Base-by-base conservation (phyloP, 1,139 yeast genomes). In the Wickerhamomyces sp. region DNA sequence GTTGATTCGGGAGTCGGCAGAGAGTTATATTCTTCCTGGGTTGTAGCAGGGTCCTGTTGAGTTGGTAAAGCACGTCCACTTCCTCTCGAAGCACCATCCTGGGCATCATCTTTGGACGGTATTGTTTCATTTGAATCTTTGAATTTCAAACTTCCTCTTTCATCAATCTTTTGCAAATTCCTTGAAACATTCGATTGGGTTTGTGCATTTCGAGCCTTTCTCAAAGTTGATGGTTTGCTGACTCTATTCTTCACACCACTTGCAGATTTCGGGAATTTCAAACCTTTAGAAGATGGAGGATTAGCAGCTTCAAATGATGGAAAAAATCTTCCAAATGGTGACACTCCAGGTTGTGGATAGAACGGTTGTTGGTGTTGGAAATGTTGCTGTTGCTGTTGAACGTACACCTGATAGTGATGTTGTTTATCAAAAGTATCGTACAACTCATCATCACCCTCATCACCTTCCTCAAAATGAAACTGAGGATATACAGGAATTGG, bases 251-350 rank as follows among this genome's bases (percentile, higher is more conserved):
- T 26, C 7, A 11, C 10, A 6, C 23, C 13, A 2, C 19, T 28
- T 6, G 12, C 30, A 16, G 24, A 15, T 22, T 17, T 28, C 41
- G 45, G 34, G 45, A 45, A 26, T 40, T 40, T 36, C 30, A 44
- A 17, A 31, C 38, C 40, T 35, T 47, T 34, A 35, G 41, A 24
- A 30, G 46, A 44, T 12, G 59, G 57, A 16, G 61, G 58, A 20
- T 57, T 56, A 15, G 58, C 44, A 1, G 62, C 61, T 35, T 57
- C 58, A 34, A 51, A 52, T 2, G 59, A 45, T 12, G 62, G 62
- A 44, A 57, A 58, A 5, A 54, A 58, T 26, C 52, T 47, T 5
- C 52, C 51, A 33, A 52, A 49, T 21, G 58, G 56, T 16, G 57
- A 54, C 16, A 39, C 40, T 9, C 42, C 40, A 21, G 42, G 48